Evolutionary conservation across 2,329 filamentous ascomycete genomes (phyloP), one percentile per base, ranked within the genome.

Genomic region (Cytospora piceae): DNA sequence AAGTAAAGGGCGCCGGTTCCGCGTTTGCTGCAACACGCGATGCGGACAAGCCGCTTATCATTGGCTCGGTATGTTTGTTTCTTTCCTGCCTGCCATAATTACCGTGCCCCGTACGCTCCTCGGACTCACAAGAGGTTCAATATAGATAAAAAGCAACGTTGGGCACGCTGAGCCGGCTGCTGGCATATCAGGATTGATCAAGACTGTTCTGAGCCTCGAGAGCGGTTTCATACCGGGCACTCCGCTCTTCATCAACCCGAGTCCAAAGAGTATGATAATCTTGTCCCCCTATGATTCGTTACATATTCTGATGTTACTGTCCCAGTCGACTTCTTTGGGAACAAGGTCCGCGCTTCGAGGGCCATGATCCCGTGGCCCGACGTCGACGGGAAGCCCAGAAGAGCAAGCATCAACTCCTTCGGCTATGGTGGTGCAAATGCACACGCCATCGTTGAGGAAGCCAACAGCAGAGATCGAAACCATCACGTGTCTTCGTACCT

Each of bases 131-230:
- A 12, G 32, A 34, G 8, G 3, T 12, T 12, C 11, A 8, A 12
- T 34, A 2, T 12, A 34, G 32, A 51, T 73, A 17, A 74, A 73
- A 57, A 69, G 68, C 20, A 73, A 71, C 61, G 60, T 73, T 4
- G 71, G 72, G 1, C 72, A 73, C 61, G 52, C 68, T 6, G 71
- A 73, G 65, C 67, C 65, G 3, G 62, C 66, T 6, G 65, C 70
- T 3, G 72, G 70, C 4, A 61, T 72, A 1, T 67, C 70, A 3
- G 68, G 68, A 14, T 27, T 73, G 8, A 71, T 73, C 52, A 73
- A 71, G 58, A 59, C 62, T 5, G 65, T 71, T 3, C 46, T 71
- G 52, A 4, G 56, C 72, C 6, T 46, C 7, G 66, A 72, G 56
- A 54, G 66, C 2, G 70, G 67, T 22, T 56, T 68, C 14, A 72